A percentile compares a stretch with the other conserved stretches of the same genome.
Conservation (phyloP, 176 grass and related monocot genomes). For the Canna indica region DNA sequence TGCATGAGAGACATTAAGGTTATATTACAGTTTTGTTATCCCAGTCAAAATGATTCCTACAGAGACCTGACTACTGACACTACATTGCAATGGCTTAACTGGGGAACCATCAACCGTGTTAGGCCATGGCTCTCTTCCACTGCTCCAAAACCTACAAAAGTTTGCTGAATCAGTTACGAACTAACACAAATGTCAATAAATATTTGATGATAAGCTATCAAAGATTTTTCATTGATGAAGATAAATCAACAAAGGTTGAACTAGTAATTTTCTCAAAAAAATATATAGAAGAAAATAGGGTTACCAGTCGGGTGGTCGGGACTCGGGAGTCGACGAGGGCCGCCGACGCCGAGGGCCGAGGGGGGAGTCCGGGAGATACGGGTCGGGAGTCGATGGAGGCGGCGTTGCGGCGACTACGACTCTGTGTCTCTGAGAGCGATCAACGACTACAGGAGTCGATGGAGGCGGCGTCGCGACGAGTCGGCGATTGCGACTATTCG, state of each 20-base stretch:
- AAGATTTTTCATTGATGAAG: not conserved
- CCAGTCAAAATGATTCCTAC: not conserved
- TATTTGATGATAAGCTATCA: not conserved
- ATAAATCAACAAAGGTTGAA: not conserved
- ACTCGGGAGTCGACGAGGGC: too few relatives aligned
- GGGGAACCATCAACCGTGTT: slow-evolving; percentile 43
- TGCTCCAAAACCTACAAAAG: slow-evolving; percentile 68
- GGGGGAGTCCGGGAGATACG: too few relatives aligned
- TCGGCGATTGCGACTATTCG: too few relatives aligned
- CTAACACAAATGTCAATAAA: not conserved
- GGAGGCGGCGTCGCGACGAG: too few relatives aligned
- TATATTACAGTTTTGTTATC: not conserved
- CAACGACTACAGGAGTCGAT: too few relatives aligned
- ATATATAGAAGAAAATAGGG: not conserved
- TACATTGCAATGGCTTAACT: not conserved
- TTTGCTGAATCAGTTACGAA: not conserved
- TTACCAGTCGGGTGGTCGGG: too few relatives aligned
- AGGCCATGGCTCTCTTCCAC: slow-evolving; percentile 75
- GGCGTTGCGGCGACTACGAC: too few relatives aligned
- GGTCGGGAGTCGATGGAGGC: too few relatives aligned
- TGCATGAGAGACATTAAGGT: not conserved
- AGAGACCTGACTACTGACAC: not conserved
- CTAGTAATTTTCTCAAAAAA: not conserved
- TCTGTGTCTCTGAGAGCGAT: too few relatives aligned
- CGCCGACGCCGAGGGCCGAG: too few relatives aligned